Base-by-base conservation (phyloP, 768 basidiomycete genomes). In the Auricularia sp. region DNA sequence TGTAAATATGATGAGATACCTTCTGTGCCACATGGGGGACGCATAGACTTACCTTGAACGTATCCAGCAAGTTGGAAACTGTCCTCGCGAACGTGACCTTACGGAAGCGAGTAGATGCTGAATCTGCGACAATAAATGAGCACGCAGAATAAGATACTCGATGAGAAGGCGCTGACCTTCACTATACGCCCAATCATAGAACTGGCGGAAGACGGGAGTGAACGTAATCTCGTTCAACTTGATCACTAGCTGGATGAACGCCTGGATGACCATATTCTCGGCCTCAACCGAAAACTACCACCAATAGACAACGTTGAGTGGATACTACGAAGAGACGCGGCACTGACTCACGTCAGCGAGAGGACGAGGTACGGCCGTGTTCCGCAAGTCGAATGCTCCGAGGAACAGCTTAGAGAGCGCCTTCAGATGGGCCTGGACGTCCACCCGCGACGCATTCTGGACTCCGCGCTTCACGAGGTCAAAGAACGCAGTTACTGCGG, bases 161-260 rank as follows among this genome's bases (percentile, higher is more conserved):
- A 54, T 1, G 21, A 36, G 29, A 62, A 33, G 36, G 14, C 37
- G 18, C 62, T 34, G 74, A 35, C 81, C 82, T 65, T 79, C 78
- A 1, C 81, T 82, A 70, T 94, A 94, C 0, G 94, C 94, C 97
- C 97, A 99, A 72, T 99, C 97, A 70, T 92, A 94, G 65, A 95
- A 75, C 63, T 87, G 86, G 64, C 94, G 86, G 83, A 98, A 96
- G 16, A 98, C 77, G 0, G 96, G 94, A 67, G 86, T 83, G 85
- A 99, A 98, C 0, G 88, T 82, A 0, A 85, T 84, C 69, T 98
- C 97, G 71, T 95, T 97, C 63, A 99, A 79, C 75, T 98, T 98
- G 63, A 92, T 85, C 11, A 94, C 90, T 8, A 98, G 78, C 73
- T 96, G 92, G 11, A 88, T 81, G 81, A 97, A 98, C 0, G 94